Conservation (phyloP, 140 eudicot species). For the Anethum foeniculum region DNA sequence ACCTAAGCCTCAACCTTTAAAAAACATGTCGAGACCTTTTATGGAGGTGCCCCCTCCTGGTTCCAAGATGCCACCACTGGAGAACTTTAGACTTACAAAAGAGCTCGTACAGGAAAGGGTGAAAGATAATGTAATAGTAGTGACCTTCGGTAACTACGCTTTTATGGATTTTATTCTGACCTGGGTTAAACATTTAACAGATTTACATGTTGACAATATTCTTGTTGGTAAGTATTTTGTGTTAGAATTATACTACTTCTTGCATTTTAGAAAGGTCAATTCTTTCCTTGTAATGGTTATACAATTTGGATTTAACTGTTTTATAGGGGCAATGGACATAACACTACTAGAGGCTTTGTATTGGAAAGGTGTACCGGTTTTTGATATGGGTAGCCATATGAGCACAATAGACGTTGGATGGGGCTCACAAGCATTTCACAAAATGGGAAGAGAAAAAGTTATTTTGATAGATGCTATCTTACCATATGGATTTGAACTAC, state of each 20-base stretch:
- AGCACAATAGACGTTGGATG: conserved; percentile 95
- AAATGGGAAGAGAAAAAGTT: conserved; percentile 97
- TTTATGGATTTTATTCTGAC: conserved; percentile 96
- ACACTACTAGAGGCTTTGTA: conserved; percentile 89
- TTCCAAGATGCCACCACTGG: conserved; percentile 71
- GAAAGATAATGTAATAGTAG: conserved; percentile 64
- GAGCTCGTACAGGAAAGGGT: conserved; percentile 76
- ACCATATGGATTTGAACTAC: conserved; percentile 76
- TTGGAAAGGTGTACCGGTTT: conserved; percentile 95
- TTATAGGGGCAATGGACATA: conserved; percentile 93
- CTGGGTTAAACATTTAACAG: conserved; percentile 93
- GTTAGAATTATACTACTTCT: neutral
- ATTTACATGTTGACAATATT: conserved; percentile 75
- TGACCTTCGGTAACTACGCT: conserved; percentile 92
- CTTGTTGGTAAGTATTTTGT: conserved; percentile 65
- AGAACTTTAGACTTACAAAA: conserved; percentile 67
- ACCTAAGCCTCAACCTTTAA: conserved; percentile 24
- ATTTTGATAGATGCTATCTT: conserved; percentile 73
- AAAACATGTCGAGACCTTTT: conserved; percentile 29
- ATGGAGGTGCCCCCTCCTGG: conserved; percentile 65
- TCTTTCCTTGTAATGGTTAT: neutral
- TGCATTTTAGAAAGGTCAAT: neutral
- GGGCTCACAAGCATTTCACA: conserved; percentile 91
- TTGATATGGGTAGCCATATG: conserved; percentile 99
- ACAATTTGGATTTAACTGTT: neutral